Conservation (phyloP, 2,329 filamentous ascomycete species). For the Westerdykella ornata region DNA sequence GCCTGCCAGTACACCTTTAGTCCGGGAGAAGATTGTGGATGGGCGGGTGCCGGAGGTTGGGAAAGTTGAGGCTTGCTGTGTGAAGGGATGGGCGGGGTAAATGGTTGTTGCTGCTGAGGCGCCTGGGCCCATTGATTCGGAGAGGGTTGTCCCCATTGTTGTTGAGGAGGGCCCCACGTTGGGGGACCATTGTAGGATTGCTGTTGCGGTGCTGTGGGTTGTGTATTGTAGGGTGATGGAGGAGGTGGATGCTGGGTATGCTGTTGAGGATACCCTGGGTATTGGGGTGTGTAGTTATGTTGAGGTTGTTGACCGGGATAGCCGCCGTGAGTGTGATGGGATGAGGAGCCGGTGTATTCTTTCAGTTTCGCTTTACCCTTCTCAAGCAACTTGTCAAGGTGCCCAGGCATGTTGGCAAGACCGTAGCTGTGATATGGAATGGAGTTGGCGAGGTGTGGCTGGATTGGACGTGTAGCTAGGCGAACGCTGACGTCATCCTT, state of each 20-base stretch:
- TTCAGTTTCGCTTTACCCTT: conserved; percentile 36
- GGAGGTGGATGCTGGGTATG: conserved; percentile 6
- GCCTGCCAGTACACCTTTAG: conserved; percentile 49
- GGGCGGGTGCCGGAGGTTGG: conserved; percentile 24
- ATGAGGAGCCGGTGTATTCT: conserved; percentile 20
- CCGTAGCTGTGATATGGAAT: background rate
- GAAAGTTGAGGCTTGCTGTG: conserved; percentile 26
- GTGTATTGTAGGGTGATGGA: conserved; percentile 4
- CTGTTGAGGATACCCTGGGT: conserved; percentile 10
- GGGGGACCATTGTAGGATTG: conserved; percentile 12
- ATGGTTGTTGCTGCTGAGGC: conserved; percentile 14
- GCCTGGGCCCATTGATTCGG: background rate
- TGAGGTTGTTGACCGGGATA: conserved; percentile 13
- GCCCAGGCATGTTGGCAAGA: conserved; percentile 18
- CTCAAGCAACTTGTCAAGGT: conserved; percentile 31
- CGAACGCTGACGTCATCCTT: too few species aligned
- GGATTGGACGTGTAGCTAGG: background rate
- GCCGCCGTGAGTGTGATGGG: conserved; percentile 16
- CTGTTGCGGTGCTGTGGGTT: conserved; percentile 16
- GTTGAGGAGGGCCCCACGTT: conserved; percentile 3
- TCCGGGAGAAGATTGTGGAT: conserved; percentile 19
- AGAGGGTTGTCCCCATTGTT: conserved; percentile 1
- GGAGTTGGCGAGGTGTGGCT: background rate
- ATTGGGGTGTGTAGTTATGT: too few species aligned
- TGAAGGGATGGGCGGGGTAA: conserved; percentile 25